Evolutionary conservation across 2,329 filamentous ascomycete species (phyloP), one percentile per base, ranked within the genome.

Genomic region (Fusarium ambrosium): DNA sequence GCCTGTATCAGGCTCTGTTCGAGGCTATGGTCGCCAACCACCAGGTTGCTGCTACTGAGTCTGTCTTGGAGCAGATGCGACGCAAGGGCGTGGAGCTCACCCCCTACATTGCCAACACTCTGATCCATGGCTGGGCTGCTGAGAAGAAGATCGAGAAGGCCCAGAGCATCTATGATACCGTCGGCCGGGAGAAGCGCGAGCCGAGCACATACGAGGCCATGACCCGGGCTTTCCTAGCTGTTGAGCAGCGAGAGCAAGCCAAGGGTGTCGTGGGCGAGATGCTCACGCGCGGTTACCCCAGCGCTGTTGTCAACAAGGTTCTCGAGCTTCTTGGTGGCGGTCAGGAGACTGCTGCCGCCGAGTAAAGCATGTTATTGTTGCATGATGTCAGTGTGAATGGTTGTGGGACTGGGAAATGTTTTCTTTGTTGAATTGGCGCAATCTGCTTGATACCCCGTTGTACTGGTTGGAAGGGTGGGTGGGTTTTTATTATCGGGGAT

Each of bases 131-230:
- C 73, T 99, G 97, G 96, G 94, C 96, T 24, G 89, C 92, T 16
- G 93, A 94, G 82, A 93, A 93, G 84, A 90, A 97, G 73, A 93
- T 98, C 53, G 84, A 86, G 70, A 95, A 95, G 83, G 94, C 95
- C 20, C 91, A 92, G 80, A 86, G 89, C 27, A 92, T 98, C 71
- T 99, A 97, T 81, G 89, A 93, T 69, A 88, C 89, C n/a, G 92
- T 99, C 4, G 90, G 92, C 10, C 89, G 91, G 32, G 89, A 92
- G 64, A 95, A 92, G 85, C 92, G 97, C 67, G 97, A 99, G 86
- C 97, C 97, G 4, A 98, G 95, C 87, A 99, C 97, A 6, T 99
- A 99, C 83, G 97, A 99, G 85, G 95, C 96, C 45, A 99, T 99
- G 97, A 98, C 95, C 6, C 90, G 97, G 55, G 97, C 97, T 1